These are phyloP conservation scores for Rosellinia necatrix DNA, from an alignment of 2,329 filamentous ascomycete species.

Conservation along the genomic window DNA sequence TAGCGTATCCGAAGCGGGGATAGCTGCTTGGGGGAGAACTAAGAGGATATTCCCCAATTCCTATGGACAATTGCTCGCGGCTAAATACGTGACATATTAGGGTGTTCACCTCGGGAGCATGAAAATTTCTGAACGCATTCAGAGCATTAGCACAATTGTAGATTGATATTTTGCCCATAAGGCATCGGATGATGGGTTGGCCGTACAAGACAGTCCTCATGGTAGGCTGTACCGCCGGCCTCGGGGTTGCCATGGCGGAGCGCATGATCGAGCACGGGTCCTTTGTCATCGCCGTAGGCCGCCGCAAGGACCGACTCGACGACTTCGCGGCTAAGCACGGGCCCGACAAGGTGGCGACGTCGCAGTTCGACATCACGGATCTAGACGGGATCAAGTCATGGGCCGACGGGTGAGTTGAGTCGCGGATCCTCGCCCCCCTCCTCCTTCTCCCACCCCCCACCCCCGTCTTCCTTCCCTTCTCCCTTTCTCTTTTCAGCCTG, in stretches of 20 bases:
- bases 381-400: slow-evolving; percentile 47
- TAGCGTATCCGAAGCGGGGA: too few species aligned
- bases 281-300: slow-evolving; percentile 60
- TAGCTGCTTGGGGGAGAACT: too few species aligned
- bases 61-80: background rate
- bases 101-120: background rate
- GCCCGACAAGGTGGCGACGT: slow-evolving; percentile 44
- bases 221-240: slow-evolving; percentile 39
- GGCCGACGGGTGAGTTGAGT: slow-evolving; percentile 43
- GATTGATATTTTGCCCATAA: too few species aligned
- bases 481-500: too few species aligned
- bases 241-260: slow-evolving; percentile 38
- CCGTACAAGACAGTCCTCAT: slow-evolving; percentile 39
- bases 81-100: slow-evolving; percentile 8
- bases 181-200: slow-evolving; percentile 30
- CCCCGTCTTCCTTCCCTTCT: too few species aligned
- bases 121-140: background rate
- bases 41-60: too few species aligned
- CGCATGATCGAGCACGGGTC: slow-evolving; percentile 50
- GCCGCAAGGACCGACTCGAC: slow-evolving; percentile 58
- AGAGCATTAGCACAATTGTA: too few species aligned
- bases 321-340: slow-evolving; percentile 54
- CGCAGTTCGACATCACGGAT: slow-evolving; percentile 52
- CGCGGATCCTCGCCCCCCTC: too few species aligned
- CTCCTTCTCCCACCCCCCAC: too few species aligned